These are phyloP conservation scores for Phanerochaete sordida DNA, from an alignment of 768 basidiomycete genomes.

Conservation along the genomic window DNA sequence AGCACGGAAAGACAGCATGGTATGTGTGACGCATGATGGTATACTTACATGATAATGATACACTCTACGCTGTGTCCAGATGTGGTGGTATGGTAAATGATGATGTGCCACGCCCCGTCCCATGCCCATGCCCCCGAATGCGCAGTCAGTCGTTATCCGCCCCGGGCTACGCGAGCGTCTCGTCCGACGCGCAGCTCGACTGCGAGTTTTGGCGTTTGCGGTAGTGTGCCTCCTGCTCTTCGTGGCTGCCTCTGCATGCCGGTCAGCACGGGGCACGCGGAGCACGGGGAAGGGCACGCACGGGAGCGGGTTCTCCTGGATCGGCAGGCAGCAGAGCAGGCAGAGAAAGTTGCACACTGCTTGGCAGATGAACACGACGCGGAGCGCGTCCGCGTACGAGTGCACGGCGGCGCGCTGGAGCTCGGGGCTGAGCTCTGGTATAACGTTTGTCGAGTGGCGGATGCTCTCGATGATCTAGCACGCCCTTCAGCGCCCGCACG, in stretches of 20 bases:
- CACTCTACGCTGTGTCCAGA: conserved; percentile 9
- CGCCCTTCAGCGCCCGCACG: too few relatives aligned
- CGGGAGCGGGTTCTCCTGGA: conserved; percentile 71
- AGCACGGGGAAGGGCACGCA: conserved; percentile 17
- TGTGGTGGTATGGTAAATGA: neutral
- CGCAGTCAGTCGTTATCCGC: too few relatives aligned
- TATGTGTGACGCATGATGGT: conserved; percentile 8
- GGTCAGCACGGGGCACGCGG: neutral
- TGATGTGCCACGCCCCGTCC: too few relatives aligned
- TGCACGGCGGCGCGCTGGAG: conserved; percentile 60
- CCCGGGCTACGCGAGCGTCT: conserved; percentile 1
- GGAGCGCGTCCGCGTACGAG: conserved; percentile 78
- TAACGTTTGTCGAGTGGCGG: conserved; percentile 71
- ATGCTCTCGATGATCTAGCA: conserved; percentile 79
- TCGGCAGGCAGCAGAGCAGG: conserved; percentile 67
- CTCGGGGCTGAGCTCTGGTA: conserved; percentile 57
- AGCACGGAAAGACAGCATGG: neutral
- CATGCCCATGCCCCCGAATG: too few relatives aligned
- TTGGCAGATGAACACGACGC: conserved; percentile 81
- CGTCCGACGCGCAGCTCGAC: neutral
- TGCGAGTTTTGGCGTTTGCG: conserved; percentile 34
- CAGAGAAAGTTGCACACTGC: conserved; percentile 61
- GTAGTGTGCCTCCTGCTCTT: conserved; percentile 58
- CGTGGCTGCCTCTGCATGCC: conserved; percentile 54
- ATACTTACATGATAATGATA: conserved; percentile 13